Evolutionary conservation across 1,284 basidiomycete genomes (phyloP), one percentile per base, ranked within the genome.

Genomic region (Hemileia vastatrix): DNA sequence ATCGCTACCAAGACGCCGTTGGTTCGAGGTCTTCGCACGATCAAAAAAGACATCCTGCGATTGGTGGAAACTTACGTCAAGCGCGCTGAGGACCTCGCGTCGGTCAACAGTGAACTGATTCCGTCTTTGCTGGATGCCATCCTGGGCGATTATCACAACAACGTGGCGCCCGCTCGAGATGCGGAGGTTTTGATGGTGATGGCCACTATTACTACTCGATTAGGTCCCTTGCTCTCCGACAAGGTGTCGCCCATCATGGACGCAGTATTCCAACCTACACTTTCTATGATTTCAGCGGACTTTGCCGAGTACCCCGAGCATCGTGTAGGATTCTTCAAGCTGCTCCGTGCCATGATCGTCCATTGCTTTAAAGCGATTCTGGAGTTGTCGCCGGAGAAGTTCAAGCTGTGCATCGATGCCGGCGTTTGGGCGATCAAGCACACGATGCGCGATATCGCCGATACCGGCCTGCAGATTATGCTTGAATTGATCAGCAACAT

Each of bases 351-450:
- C 5, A 95, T 97, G 77, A 93, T 97, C 78, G 71, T 87, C 68
- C 85, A 90, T 76, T 96, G 94, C 80, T 98, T 58, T 62, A 55
- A 66, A 90, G 90, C 91, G 4, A 80, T 97, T 45, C 82, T 96
- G 64, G 84, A 84, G 44, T 83, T 97, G 63, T 87, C 89, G 9
- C 87, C 90, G 15, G 77, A 82, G 54, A 89, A 95, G 78, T 97
- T 97, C 83, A 97, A 96, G 80, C 79, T 97, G 65, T 88, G 94
- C 77, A 95, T 96, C 84, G 94, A 98, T 77, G 92, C 90, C 67
- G 88, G 96, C 68, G 88, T 95, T 60, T 99, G 95, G 94, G 94
- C 92, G 9, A 94, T 97, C 81, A 99, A 98, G 79, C 94, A 99
- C 79, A 96, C 92, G 15, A 94, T 96, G 92, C 85, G 95, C 60